Evolutionary conservation across 1,284 basidiomycete genomes (phyloP).

Genomic region (Sporisorium exsertum): DNA sequence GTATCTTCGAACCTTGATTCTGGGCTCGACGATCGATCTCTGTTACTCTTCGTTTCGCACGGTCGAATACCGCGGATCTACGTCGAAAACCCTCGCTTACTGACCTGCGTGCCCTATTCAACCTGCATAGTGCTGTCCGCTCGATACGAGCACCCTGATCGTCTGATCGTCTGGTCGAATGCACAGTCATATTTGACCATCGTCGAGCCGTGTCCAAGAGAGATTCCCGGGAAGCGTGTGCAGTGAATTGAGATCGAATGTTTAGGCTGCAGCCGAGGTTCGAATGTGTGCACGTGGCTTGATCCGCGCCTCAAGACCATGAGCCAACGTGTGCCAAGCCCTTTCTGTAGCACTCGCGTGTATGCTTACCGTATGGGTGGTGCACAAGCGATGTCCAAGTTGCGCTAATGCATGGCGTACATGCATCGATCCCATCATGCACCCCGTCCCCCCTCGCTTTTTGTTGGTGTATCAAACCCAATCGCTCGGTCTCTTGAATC

Average conservation of each 20-base stretch:
- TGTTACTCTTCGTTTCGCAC: neutral
- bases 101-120: neutral
- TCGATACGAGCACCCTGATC: slow-evolving; percentile 37
- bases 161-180: neutral
- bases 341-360: neutral
- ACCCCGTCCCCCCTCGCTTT: slow-evolving; percentile 1
- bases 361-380: neutral
- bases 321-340: slow-evolving; percentile 11
- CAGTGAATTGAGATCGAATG: too few relatives aligned
- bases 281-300: neutral
- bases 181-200: neutral
- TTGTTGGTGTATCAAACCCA: neutral
- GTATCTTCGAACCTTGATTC: neutral
- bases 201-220: neutral
- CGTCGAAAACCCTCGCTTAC: neutral
- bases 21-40: neutral
- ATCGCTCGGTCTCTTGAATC: neutral
- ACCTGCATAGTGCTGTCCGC: slow-evolving; percentile 38
- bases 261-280: too few relatives aligned
- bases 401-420: slow-evolving; percentile 9
- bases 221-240: too few relatives aligned
- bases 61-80: neutral
- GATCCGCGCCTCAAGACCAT: neutral
- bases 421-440: slow-evolving; percentile 5
- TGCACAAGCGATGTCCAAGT: neutral